Conservation (phyloP, 1,139 yeast species). For the Yamadazyma triangularis region DNA sequence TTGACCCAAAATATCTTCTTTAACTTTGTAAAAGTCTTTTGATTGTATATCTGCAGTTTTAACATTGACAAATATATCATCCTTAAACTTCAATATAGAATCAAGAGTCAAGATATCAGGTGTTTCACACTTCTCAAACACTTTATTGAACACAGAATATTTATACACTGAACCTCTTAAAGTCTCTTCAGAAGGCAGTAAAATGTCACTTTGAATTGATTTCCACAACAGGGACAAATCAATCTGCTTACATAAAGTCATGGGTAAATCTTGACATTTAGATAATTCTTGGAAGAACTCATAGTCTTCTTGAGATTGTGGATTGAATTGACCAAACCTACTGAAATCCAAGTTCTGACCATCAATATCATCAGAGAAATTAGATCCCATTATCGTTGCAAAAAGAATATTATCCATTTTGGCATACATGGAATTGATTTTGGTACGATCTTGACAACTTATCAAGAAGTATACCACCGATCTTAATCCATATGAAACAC, state of each 20-base stretch:
- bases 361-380: too few species aligned
- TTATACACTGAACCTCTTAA: conserved; percentile 26
- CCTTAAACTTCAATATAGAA: conserved; percentile 14
- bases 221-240: conserved; percentile 15
- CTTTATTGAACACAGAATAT: conserved; percentile 28
- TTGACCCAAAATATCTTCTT: conserved; percentile 36
- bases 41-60: conserved; percentile 12
- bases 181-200: conserved; percentile 22
- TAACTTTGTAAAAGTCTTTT: conserved; percentile 39
- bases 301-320: background rate
- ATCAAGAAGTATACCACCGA: conserved; percentile 5
- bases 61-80: conserved; percentile 19
- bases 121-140: conserved; percentile 8
- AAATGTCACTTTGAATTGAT: conserved; percentile 18
- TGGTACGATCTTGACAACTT: conserved; percentile 2
- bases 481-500: conserved; percentile 2
- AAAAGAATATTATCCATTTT: conserved; percentile 1
- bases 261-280: background rate
- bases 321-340: too few species aligned
- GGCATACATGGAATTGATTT: conserved; percentile 1
- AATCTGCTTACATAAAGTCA: too few species aligned
- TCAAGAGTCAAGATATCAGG: conserved; percentile 1
- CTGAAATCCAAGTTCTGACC: too few species aligned
- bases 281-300: background rate
- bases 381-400: conserved; percentile 10